A percentile compares a stretch with the other conserved stretches of the same genome.
phyloP scores from a whole-genome alignment of 345 rosid species.

The Punica granatum region DNA sequence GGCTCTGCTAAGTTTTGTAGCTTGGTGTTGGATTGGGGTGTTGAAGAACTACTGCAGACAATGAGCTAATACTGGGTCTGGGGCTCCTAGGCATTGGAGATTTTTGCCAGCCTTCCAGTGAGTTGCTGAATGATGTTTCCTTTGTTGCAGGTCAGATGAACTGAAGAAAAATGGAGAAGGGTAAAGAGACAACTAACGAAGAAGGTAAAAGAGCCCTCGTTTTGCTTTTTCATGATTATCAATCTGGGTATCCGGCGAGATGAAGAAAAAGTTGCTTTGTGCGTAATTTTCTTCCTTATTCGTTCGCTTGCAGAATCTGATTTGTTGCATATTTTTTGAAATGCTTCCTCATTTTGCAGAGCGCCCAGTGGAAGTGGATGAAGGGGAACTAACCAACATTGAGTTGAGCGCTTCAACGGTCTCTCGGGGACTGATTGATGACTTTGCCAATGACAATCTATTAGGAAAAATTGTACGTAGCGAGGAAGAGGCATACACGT shows the following conservation, averaged over 20 bases:
- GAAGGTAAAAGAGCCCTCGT: background rate
- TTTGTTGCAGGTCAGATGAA: background rate
- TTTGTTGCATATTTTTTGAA: background rate
- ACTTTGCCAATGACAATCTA: constrained; percentile 4
- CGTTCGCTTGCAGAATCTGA: background rate
- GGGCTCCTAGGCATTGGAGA: background rate
- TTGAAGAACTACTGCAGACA: background rate
- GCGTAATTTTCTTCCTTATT: too few species aligned
- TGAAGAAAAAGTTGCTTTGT: background rate
- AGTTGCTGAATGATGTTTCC: background rate
- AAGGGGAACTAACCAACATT: constrained; percentile 2
- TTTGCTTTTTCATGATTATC: background rate
- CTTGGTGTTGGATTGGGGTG: background rate
- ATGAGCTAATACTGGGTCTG: background rate
- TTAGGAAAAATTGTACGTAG: constrained; percentile 5
- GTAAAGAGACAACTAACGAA: background rate
- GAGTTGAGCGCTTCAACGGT: constrained; percentile 6
- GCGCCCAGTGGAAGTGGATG: constrained; percentile 5
- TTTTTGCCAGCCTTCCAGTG: background rate
- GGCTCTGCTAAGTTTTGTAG: background rate
- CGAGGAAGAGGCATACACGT: constrained; percentile 16
- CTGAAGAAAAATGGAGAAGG: constrained; percentile 6
- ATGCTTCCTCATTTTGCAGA: background rate
- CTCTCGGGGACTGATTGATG: constrained; percentile 8
- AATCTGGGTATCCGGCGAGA: background rate